Conservation (phyloP, 2,329 filamentous ascomycete genomes). For the Lasiodiplodia citricola region DNA sequence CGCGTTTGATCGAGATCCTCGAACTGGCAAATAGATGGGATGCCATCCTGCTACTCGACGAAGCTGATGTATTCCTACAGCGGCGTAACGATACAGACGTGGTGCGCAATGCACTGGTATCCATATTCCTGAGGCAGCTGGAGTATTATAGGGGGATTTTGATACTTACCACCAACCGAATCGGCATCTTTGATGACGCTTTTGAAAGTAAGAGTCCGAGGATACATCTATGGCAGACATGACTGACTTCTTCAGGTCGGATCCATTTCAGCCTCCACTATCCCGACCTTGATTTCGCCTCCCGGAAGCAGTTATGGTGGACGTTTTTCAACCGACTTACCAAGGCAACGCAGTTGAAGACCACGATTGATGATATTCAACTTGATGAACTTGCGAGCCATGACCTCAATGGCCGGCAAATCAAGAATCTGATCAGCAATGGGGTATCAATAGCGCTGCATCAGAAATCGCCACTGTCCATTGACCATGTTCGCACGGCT, state of each 20-base stretch:
- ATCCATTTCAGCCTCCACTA: constrained; percentile 31
- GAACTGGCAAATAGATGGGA: neutral
- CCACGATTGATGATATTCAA: neutral
- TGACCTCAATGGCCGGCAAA: constrained; percentile 11
- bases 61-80: constrained; percentile 64
- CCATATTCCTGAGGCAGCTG: constrained; percentile 36
- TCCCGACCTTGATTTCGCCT: neutral
- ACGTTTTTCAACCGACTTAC: constrained; percentile 22
- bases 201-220: constrained; percentile 18
- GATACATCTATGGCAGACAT: neutral
- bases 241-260: constrained; percentile 5
- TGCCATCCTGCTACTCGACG: constrained; percentile 34
- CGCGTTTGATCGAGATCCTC: neutral
- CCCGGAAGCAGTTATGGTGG: constrained; percentile 25
- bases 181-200: constrained; percentile 27
- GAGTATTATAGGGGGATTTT: constrained; percentile 46
- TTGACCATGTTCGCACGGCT: neutral
- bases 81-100: constrained; percentile 47
- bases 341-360: neutral
- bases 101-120: constrained; percentile 46
- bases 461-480: neutral
- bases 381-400: constrained; percentile 10
- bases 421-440: neutral
- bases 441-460: neutral
- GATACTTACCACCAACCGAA: constrained; percentile 27